Base-by-base conservation (phyloP, 2,329 filamentous ascomycete genomes). In the Xylariales sp. region DNA sequence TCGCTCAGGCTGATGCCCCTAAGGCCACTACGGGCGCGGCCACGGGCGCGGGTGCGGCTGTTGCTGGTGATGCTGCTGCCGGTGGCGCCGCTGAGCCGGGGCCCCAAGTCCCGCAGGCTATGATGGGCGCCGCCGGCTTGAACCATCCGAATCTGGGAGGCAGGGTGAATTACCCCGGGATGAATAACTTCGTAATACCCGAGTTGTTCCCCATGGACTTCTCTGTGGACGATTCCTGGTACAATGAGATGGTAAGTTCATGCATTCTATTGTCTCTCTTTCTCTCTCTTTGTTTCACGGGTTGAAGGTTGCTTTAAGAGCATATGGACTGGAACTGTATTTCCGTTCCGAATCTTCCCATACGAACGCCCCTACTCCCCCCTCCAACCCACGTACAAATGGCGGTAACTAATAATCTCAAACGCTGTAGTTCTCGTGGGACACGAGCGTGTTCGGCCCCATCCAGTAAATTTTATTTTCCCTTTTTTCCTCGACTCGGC, bases 201-300 rank as follows among this genome's bases (percentile, higher is more conserved):
- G 71, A 74, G 36, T 28, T 74, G 28, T 65, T 71, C 43, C 68
- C 71, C 3, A 73, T 75, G 68, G 74, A 76, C 28, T 73, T 75
- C 39, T 48, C 64, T 54, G 36, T 74, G 53, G 73, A 76, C 16
- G 74, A 76, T 8, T 67, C 71, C 1, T 76, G 75, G 74, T 65
- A 69, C 48, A 72, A 64, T 36, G 74, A 75, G 30, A 32, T 65
- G 39, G 54, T 43, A 45, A 39, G 39, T 18, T n/a, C 43, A 6
- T 36, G 34, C 34, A 3, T 36, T 9, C 8, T 41, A 41, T 12
- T 23, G 23, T 12, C 9, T 14, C 4, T 41, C 3, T 41, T 41
- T 41, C 10, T 41, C 39, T 41, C 8, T 10, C 9, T 12, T 41
- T 4, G 39, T 14, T 41, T 41, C 39, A 14, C 14, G 2, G 3